Evolutionary conservation across 2,329 filamentous ascomycete genomes (phyloP).

Genomic region (Cordyceps tenuipes): DNA sequence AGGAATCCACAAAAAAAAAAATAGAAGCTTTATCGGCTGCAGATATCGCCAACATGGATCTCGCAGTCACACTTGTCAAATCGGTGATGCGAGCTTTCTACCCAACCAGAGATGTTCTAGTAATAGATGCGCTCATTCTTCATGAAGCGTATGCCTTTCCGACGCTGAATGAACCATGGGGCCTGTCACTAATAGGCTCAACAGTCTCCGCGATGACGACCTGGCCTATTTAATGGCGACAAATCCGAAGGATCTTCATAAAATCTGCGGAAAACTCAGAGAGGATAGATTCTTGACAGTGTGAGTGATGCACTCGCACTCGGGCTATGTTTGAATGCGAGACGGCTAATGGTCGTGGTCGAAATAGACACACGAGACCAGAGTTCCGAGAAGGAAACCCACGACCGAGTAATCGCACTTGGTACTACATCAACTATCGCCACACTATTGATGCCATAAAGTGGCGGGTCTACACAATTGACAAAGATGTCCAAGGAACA

Average conservation of each 20-base stretch:
- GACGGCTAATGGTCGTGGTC: constrained; percentile 20
- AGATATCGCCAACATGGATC: constrained; percentile 33
- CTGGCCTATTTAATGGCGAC: constrained; percentile 79
- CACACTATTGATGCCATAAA: constrained; percentile 94
- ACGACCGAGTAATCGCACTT: constrained; percentile 76
- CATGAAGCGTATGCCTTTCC: constrained; percentile 76
- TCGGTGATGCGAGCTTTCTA: constrained; percentile 83
- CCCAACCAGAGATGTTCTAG: constrained; percentile 72
- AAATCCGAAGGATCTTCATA: constrained; percentile 86
- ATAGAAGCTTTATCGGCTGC: not conserved
- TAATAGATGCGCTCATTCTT: constrained; percentile 78
- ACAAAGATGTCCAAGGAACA: constrained; percentile 78
- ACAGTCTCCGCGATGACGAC: constrained; percentile 79
- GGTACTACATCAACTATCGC: constrained; percentile 95
- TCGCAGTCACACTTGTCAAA: constrained; percentile 70
- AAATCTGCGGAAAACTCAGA: constrained; percentile 73
- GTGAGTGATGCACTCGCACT: constrained; percentile 36
- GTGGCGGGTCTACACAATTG: constrained; percentile 81
- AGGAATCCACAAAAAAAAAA: too few species aligned
- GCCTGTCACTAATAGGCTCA: not conserved
- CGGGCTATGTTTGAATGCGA: not conserved
- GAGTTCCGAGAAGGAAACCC: constrained; percentile 75
- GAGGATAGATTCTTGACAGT: constrained; percentile 81
- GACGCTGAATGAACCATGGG: constrained; percentile 31
- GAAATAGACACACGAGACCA: constrained; percentile 50